Conservation (phyloP, 2,329 filamentous ascomycete species). For the Xylaria sp. region DNA sequence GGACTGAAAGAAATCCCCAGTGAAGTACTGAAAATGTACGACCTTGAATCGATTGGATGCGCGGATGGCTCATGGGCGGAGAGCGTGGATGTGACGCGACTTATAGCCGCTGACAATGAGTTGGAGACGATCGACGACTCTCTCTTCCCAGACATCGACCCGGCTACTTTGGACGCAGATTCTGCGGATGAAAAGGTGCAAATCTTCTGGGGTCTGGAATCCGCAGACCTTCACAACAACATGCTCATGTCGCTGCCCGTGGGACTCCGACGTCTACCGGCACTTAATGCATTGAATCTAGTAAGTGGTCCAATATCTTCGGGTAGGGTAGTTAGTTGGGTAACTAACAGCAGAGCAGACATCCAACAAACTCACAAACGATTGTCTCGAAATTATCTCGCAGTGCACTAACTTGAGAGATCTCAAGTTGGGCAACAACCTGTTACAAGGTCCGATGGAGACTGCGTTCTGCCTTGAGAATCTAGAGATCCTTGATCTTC, state of each 20-base stretch:
- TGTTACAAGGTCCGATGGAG: conserved; percentile 63
- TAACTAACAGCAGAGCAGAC: conserved; percentile 47
- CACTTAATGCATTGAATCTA: conserved; percentile 77
- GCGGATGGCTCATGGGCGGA: conserved; percentile 77
- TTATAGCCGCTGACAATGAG: conserved; percentile 88
- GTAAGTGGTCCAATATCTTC: conserved; percentile 40
- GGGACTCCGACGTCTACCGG: conserved; percentile 66
- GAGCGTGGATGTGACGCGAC: conserved; percentile 76
- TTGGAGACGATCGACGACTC: conserved; percentile 66
- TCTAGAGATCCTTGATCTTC: conserved; percentile 76
- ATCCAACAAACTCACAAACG: conserved; percentile 72
- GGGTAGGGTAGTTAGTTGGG: too few relatives aligned
- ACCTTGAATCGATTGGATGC: conserved; percentile 61
- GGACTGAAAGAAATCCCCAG: conserved; percentile 71
- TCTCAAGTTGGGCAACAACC: conserved; percentile 74
- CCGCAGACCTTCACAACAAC: conserved; percentile 83
- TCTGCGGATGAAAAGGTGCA: conserved; percentile 62
- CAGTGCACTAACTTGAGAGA: conserved; percentile 71
- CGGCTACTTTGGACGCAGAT: conserved; percentile 43
- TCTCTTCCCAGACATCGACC: conserved; percentile 70
- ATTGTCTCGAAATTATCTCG: conserved; percentile 65
- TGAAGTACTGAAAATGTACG: conserved; percentile 88
- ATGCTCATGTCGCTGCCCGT: conserved; percentile 64
- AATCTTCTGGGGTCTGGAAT: conserved; percentile 77
- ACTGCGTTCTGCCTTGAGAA: conserved; percentile 59